A percentile compares a stretch with the other conserved stretches of the same genome.
Evolutionary conservation across 176 grass and related monocot genomes (phyloP).

Genomic region (Raddia guianensis): DNA sequence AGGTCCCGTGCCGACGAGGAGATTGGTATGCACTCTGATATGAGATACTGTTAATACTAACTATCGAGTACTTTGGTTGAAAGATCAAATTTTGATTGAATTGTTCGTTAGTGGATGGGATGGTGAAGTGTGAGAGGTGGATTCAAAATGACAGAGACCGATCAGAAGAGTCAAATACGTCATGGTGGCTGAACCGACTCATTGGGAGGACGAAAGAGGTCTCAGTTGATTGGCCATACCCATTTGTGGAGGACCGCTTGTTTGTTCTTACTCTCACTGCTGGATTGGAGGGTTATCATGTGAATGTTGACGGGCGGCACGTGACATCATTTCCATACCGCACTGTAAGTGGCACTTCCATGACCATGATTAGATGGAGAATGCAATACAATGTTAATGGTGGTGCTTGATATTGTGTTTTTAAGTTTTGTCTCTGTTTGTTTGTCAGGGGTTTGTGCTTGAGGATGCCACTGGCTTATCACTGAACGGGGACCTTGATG

Average conservation of each 20-base stretch:
- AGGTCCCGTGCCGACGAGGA: conserved; percentile 82
- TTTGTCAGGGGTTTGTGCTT: conserved; percentile 81
- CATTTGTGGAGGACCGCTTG: conserved; percentile 78
- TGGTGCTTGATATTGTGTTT: neutral
- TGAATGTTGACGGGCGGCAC: conserved; percentile 84
- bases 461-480: conserved; percentile 98
- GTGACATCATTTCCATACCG: conserved; percentile 92
- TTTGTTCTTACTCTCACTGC: conserved; percentile 93
- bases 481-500: conserved; percentile 82
- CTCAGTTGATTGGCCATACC: conserved; percentile 85
- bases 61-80: conserved; percentile 6
- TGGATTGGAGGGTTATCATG: conserved; percentile 95
- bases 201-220: conserved; percentile 78
- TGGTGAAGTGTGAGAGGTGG: conserved; percentile 93
- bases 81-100: conserved; percentile 33
- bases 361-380: conserved; percentile 11
- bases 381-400: conserved; percentile 3
- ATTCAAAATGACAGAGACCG: conserved; percentile 62
- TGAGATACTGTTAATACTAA: neutral
- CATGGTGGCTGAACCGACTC: conserved; percentile 88
- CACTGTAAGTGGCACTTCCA: conserved; percentile 54
- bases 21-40: conserved; percentile 50
- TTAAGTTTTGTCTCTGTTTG: conserved; percentile 36
- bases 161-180: conserved; percentile 66
- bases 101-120: conserved; percentile 71